Evolutionary conservation across 345 rosid genomes (phyloP).

Genomic region (Theobroma cacao): DNA sequence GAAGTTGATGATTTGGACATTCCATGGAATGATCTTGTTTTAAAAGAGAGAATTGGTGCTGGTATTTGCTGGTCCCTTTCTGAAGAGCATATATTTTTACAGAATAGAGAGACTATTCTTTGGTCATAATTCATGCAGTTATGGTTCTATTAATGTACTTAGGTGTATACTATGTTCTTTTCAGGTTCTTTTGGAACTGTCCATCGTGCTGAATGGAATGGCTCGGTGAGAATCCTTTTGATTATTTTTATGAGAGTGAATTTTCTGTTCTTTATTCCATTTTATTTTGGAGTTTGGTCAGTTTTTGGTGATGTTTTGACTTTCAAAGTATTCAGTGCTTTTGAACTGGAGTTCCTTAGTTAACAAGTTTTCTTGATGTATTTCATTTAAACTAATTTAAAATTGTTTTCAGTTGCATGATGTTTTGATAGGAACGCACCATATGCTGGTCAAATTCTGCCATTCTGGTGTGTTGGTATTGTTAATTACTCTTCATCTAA

Average conservation of each 20-base stretch:
- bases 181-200: constrained; percentile 99
- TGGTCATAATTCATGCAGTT: constrained; percentile 8
- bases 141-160: constrained; percentile 22
- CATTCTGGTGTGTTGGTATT: not conserved
- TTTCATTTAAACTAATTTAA: not conserved
- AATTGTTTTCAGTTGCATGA: not conserved
- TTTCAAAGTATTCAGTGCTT: not conserved
- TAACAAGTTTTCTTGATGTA: not conserved
- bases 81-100: not conserved
- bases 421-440: not conserved
- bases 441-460: not conserved
- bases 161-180: constrained; percentile 29
- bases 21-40: constrained; percentile 85
- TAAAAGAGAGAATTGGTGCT: constrained; percentile 97
- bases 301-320: not conserved
- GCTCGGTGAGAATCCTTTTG: constrained; percentile 61
- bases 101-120: not conserved
- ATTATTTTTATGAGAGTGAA: not conserved
- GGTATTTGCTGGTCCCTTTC: constrained; percentile 43
- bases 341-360: not conserved
- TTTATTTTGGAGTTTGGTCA: not conserved
- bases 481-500: not conserved
- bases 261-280: not conserved
- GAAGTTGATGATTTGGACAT: constrained; percentile 88
- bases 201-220: constrained; percentile 99